phyloP scores from a whole-genome alignment of 2,329 filamentous ascomycete species.

The Penicillium olsonii region DNA sequence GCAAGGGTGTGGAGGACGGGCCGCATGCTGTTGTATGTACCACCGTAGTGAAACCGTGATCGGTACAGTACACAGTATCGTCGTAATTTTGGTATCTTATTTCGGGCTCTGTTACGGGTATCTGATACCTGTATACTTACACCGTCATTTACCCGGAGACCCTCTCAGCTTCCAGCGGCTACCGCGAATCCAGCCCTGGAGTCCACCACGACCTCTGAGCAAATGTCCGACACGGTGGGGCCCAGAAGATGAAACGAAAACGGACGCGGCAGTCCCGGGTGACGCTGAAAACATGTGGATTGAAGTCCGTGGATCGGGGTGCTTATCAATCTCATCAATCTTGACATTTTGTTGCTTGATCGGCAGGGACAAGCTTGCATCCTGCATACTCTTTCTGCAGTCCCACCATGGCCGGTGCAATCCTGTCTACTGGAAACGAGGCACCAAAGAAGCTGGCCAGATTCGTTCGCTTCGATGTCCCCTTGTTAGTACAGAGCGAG shows the following conservation, averaged over 20 bases:
- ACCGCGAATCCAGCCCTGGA: background rate
- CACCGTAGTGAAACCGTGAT: background rate
- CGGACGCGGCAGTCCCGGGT: background rate
- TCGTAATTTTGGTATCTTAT: background rate
- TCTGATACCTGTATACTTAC: background rate
- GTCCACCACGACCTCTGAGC: background rate
- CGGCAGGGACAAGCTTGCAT: background rate
- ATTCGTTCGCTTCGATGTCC: slow-evolving; percentile 11
- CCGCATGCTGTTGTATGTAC: too few species aligned
- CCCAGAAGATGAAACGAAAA: background rate
- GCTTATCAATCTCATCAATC: background rate
- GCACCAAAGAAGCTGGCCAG: slow-evolving; percentile 10
- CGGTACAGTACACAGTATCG: background rate
- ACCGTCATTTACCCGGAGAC: background rate
- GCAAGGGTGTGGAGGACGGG: background rate
- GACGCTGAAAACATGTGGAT: background rate
- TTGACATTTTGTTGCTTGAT: background rate
- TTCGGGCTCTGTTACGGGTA: background rate
- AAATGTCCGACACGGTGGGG: background rate
- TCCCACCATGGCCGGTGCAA: slow-evolving; percentile 9
- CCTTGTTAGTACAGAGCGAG: slow-evolving; percentile 3
- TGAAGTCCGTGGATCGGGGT: background rate
- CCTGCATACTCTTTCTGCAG: slow-evolving; percentile 3
- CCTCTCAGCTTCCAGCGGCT: slow-evolving; percentile 2
- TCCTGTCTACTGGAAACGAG: slow-evolving; percentile 7